phyloP scores from a whole-genome alignment of 192 early-diverging fungal species.

The Funneliformis mosseae region DNA sequence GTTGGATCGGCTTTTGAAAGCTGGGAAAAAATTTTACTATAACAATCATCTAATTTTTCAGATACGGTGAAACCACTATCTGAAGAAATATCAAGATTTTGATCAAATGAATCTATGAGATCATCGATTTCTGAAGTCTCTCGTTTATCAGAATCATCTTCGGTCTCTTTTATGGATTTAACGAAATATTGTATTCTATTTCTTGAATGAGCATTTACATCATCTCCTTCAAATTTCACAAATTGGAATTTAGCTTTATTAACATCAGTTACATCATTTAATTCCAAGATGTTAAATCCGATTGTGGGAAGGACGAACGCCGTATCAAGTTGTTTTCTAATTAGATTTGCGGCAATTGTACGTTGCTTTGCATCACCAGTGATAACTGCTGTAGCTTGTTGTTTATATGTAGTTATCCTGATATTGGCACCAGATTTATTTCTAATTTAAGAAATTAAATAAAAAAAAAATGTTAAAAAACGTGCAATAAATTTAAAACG shows the following conservation, averaged over 20 bases:
- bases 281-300: background rate
- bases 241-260: constrained; percentile 3
- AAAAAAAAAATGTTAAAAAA: background rate
- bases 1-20: constrained; percentile 15
- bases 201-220: background rate
- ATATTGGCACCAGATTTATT: background rate
- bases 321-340: background rate
- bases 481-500: background rate
- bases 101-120: background rate
- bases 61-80: background rate
- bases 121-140: background rate
- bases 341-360: background rate
- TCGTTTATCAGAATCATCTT: background rate
- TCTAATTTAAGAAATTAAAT: background rate
- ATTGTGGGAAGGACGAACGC: background rate
- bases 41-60: constrained; percentile 12
- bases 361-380: background rate
- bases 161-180: background rate
- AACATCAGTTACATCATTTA: background rate
- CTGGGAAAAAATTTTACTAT: background rate
- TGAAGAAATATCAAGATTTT: background rate
- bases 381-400: background rate
- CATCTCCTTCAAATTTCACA: background rate
- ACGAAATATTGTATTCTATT: background rate
- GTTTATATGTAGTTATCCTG: background rate